phyloP scores from a whole-genome alignment of 23 red algal genomes.

The Pyropia haitanensis region DNA sequence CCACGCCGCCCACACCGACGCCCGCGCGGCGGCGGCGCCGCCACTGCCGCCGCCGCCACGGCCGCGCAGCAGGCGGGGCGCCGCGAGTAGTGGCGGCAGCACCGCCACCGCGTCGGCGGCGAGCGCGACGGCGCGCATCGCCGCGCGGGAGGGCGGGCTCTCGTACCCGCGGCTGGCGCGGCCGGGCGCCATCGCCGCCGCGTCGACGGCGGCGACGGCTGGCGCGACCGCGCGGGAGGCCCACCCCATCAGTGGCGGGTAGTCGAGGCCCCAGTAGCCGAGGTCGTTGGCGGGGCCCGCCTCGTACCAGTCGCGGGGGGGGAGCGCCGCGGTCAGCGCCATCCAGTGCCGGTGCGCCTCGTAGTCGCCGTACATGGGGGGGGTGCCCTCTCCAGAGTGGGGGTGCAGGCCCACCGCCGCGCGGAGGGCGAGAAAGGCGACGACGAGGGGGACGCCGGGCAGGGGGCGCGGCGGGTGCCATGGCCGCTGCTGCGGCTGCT shows the following conservation, averaged over 20 bases:
- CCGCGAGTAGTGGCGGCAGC: constrained; percentile 29
- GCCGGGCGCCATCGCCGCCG: constrained; percentile 20
- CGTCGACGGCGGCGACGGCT: constrained; percentile 18
- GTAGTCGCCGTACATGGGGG: constrained; percentile 86
- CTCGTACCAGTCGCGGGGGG: constrained; percentile 60
- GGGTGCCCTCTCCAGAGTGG: constrained; percentile 55
- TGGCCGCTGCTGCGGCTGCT: too few relatives aligned
- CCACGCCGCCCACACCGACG: too few relatives aligned
- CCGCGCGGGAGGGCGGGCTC: constrained; percentile 28
- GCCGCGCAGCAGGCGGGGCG: not conserved
- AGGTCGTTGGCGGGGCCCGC: constrained; percentile 33
- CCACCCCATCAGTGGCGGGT: constrained; percentile 88
- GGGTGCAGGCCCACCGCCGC: constrained; percentile 47
- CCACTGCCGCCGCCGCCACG: too few relatives aligned
- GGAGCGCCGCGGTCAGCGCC: constrained; percentile 63
- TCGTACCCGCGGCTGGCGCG: constrained; percentile 65
- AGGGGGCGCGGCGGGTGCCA: too few relatives aligned
- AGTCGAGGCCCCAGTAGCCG: constrained; percentile 91
- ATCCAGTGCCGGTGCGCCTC: constrained; percentile 99
- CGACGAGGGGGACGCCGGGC: too few relatives aligned
- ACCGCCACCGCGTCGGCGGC: constrained; percentile 57
- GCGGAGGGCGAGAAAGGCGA: constrained; percentile 15
- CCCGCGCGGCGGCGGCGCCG: too few relatives aligned
- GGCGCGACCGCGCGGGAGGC: constrained; percentile 16
- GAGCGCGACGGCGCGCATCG: constrained; percentile 64